Base-by-base conservation (phyloP, 1,284 basidiomycete genomes). In the Volvariella volvacea region DNA sequence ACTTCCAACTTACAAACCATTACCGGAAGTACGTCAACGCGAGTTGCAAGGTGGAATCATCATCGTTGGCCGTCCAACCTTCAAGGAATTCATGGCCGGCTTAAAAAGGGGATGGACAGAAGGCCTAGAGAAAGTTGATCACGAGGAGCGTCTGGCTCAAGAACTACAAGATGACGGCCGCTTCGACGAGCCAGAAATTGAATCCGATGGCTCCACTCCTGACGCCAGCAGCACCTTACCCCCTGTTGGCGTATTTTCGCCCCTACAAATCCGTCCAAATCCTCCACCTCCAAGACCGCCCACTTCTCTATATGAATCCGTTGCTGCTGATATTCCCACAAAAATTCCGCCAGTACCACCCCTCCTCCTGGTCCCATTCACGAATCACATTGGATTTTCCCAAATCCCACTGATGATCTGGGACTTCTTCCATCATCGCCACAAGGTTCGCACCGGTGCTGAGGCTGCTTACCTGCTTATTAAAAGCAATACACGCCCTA, bases 41-140 rank as follows among this genome's bases (percentile, higher is more conserved):
- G 83, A 87, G 54, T 67, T 92, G 9, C 80, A 86, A 20, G 92
- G 92, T 3, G 94, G 92, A 1, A 74, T 84, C 34, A 72, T 98
- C 44, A 70, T 99, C 44, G 65, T 98, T n/a, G 96, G 96, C 4
- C 78, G 95, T 46, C 84, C 89, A 28, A 88, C 92, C 1, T 77
- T 94, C 62, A 99, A 98, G 66, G 95, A 99, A 67, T 98, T 91
- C 64, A 80, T 96, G 71, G 77, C 83, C 48, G 95, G 93, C 1
- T 61, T 98, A 43, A 78, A 78, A 55, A 73, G 78, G 42, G 95
- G 96, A 0, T 99, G 91, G 89, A 79, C 80, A n/a, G 80, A 83
- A 39, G 71, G 79, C 2, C 65, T 92, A 17, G 74, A 80, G 41
- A 72, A 76, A 34, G 71, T 87, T 47, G 87, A 92, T 60, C 70